These are phyloP conservation scores for Orobanche coerulescens DNA, from an alignment of 257 asterid genomes.

Conservation along the genomic window DNA sequence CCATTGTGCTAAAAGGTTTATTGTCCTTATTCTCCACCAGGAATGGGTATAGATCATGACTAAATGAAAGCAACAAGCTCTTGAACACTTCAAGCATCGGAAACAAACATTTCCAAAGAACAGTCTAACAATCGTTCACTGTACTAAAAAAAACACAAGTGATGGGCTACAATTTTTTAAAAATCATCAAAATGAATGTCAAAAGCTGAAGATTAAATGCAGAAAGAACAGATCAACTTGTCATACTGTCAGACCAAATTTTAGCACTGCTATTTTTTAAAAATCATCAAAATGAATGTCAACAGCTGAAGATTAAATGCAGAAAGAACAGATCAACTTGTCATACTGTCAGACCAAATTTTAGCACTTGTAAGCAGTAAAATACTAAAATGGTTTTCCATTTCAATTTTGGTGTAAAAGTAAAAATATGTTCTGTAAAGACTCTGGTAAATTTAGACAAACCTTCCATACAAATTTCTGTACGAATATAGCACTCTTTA, in stretches of 20 bases:
- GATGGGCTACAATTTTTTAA: not conserved
- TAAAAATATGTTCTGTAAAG: constrained; percentile 7
- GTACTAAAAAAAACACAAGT: constrained; percentile 5
- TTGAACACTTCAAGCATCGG: constrained; percentile 2
- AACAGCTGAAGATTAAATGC: constrained; percentile 19
- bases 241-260: constrained; percentile 8
- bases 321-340: constrained; percentile 13
- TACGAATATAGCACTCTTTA: constrained; percentile 80
- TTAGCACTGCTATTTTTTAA: not conserved
- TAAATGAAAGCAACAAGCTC: constrained; percentile 1
- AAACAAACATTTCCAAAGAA: constrained; percentile 15
- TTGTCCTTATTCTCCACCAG: not conserved
- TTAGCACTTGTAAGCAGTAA: not conserved
- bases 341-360: constrained; percentile 8
- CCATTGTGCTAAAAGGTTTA: not conserved
- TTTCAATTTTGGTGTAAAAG: not conserved
- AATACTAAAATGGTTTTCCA: not conserved
- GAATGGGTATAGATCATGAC: not conserved
- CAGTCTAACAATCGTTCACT: not conserved
- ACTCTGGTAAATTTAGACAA: constrained; percentile 22
- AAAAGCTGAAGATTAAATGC: constrained; percentile 19
- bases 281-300: not conserved
- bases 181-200: not conserved
- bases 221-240: constrained; percentile 13
- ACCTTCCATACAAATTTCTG: constrained; percentile 94